Percentiles rank a stretch among this genome's conserved stretches.
These are phyloP conservation scores for Cryptococcus sp. DNA, from an alignment of 1,284 basidiomycete genomes.

Conservation along the genomic window DNA sequence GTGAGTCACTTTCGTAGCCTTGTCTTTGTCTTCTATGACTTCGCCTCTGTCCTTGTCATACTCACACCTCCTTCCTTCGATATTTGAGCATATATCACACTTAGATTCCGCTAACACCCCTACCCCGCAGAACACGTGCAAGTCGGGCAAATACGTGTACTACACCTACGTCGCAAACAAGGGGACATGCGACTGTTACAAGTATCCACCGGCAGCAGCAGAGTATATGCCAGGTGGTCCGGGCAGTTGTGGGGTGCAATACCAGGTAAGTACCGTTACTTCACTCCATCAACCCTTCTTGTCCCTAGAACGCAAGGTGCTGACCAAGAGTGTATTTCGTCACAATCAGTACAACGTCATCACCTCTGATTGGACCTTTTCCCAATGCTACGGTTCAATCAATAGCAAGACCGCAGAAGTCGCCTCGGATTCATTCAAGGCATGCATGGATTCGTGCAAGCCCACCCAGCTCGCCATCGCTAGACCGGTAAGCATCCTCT, in stretches of 20 bases:
- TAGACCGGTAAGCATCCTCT: conserved; percentile 5
- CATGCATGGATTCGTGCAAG: conserved; percentile 11
- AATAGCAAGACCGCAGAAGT: conserved; percentile 3
- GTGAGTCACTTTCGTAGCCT: not conserved
- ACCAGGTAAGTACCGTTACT: conserved; percentile 6
- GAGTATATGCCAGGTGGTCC: conserved; percentile 12
- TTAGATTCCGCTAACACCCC: no score
- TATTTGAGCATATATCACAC: no score
- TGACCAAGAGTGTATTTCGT: not conserved
- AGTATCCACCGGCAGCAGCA: conserved; percentile 13
- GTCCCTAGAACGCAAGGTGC: not conserved
- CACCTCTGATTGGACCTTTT: conserved; percentile 9
- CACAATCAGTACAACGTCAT: conserved; percentile 10
- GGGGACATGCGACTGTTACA: conserved; percentile 10
- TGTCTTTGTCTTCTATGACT: no score
- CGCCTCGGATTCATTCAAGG: conserved; percentile 13
- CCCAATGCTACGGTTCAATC: conserved; percentile 5
- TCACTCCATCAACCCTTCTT: not conserved
- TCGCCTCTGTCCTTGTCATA: not conserved
- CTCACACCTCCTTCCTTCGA: not conserved
- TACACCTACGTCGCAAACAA: conserved; percentile 7
- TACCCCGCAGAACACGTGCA: conserved; percentile 7
- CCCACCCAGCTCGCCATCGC: conserved; percentile 11
- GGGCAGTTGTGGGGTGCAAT: conserved; percentile 1
- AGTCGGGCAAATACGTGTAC: conserved; percentile 5